Evolutionary conservation across 331 rosid genomes (phyloP), one percentile per base, ranked within the genome.

Genomic region (Spiraea crenata): DNA sequence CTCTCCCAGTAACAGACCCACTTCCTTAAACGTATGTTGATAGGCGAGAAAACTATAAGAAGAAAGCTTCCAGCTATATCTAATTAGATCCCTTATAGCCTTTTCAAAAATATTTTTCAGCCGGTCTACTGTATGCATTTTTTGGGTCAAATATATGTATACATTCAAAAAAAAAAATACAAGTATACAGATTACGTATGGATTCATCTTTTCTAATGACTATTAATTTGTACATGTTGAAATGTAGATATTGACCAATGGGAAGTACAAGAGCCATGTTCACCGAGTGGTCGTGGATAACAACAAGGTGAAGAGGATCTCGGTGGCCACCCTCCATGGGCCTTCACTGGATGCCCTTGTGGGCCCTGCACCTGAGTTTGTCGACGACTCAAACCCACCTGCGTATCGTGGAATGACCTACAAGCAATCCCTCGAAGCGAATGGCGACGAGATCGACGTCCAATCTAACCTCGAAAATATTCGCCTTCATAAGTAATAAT

Each of bases 261-360:
- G 85, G 17, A 85, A 78, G 57, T 82, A 82, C n/a, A 81, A 80
- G 73, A 87, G 92, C 44, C 85, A 78, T 65, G 39, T 82, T 56
- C 92, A 87, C 44, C 79, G 83, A 58, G 90, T 87, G 16, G 57
- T 71, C 51, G 83, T 87, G 45, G 79, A 65, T 25, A 81, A 69
- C 12, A 85, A 82, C 66, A 54, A 79, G 67, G 63, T 69, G 74
- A 57, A 75, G 58, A 82, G 89, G 73, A 71, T 72, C 20, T 74
- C 92, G 0, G 69, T 83, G 31, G 85, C 82, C 11, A 79, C 78
- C 5, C 73, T 84, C 40, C 89, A 87, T 74, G 89, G 89, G 64
- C 87, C 92, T 31, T 82, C 89, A 0, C 19, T 80, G 71, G 83
- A 82, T 34, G 57, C 73, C 46, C 12, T 78, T 14, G 70, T 87